phyloP scores from a whole-genome alignment of 1,139 yeast species.

The Protomyces inundatus region DNA sequence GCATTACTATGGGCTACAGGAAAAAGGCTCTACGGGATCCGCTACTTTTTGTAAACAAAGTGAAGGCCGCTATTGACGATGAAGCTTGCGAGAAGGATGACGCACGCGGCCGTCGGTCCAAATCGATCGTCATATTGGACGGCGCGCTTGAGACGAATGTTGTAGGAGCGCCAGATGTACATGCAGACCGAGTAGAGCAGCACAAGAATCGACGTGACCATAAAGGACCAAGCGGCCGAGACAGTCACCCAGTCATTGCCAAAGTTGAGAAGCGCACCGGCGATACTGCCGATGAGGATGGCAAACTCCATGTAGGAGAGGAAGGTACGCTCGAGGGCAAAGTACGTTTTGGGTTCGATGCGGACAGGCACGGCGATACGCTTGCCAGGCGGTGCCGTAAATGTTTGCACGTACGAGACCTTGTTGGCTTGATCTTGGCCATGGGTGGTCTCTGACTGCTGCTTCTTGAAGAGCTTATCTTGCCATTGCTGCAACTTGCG shows the following conservation, averaged over 20 bases:
- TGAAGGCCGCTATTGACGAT: constrained; percentile 13
- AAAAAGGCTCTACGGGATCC: neutral
- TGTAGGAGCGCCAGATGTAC: constrained; percentile 76
- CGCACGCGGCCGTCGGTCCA: constrained; percentile 54
- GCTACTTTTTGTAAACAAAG: constrained; percentile 1
- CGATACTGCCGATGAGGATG: constrained; percentile 86
- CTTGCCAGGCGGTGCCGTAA: constrained; percentile 66
- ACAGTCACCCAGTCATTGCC: constrained; percentile 68
- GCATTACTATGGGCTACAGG: neutral
- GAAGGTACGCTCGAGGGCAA: constrained; percentile 97
- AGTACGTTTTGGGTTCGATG: constrained; percentile 96
- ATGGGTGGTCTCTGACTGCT: constrained; percentile 10
- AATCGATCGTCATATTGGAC: constrained; percentile 78
- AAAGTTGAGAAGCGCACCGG: constrained; percentile 86
- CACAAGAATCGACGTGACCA: constrained; percentile 68
- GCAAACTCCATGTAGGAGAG: constrained; percentile 96
- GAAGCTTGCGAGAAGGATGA: constrained; percentile 9
- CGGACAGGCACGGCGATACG: constrained; percentile 94
- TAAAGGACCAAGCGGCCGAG: constrained; percentile 85
- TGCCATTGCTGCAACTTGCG: neutral
- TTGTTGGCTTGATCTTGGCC: constrained; percentile 4
- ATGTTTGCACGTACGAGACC: constrained; percentile 26
- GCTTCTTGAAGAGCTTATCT: constrained; percentile 3
- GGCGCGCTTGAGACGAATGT: constrained; percentile 76
- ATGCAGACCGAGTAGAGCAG: constrained; percentile 66